Evolutionary conservation across 306 rosid species (phyloP).

Genomic region (Vicia villosa): DNA sequence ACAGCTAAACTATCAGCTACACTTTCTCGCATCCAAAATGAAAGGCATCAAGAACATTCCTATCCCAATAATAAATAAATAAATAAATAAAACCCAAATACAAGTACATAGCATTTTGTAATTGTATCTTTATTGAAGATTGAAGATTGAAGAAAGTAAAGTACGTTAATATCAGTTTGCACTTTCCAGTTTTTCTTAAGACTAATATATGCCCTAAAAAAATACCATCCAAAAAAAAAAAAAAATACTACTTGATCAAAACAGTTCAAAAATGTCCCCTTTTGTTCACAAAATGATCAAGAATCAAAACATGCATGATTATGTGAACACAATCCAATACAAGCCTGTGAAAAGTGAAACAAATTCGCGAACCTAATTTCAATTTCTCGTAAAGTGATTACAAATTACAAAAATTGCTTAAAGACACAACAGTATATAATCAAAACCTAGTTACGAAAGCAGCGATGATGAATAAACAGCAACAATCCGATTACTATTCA

Average conservation of each 20-base stretch:
- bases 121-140: background rate
- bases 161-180: background rate
- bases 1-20: background rate
- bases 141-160: background rate
- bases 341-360: background rate
- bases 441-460: slow-evolving; percentile 34
- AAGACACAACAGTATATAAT: background rate
- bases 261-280: background rate
- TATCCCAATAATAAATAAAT: background rate
- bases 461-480: slow-evolving; percentile 1
- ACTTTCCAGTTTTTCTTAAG: background rate
- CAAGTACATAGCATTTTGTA: slow-evolving; percentile 2
- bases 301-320: background rate
- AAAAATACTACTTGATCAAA: background rate
- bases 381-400: background rate
- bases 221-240: background rate
- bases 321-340: background rate
- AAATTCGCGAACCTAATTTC: slow-evolving; percentile 19
- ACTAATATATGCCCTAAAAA: background rate
- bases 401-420: background rate
- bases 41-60: slow-evolving; percentile 5
- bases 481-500: background rate
- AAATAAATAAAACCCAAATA: background rate
- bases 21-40: background rate
- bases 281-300: background rate